Base-by-base conservation (phyloP, 768 basidiomycete genomes). In the Lyophyllum decastes region DNA sequence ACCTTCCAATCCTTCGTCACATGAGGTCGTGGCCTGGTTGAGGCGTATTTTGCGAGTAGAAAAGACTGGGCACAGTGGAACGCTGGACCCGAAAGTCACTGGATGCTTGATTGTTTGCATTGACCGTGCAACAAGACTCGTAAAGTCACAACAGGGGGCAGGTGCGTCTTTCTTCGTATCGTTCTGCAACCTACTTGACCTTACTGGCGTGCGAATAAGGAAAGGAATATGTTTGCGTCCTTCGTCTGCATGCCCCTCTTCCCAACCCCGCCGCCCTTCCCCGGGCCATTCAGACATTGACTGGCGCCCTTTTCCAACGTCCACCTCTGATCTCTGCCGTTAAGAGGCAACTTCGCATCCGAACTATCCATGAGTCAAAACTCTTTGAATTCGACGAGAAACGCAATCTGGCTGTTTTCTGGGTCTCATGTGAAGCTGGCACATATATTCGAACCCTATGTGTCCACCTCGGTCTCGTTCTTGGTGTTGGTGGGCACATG, bases 401-500 rank as follows among this genome's bases (percentile, higher is more conserved):
- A 71, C 87, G 97, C 51, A 95, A 97, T 68, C 84, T 99, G 52
- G 94, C 85, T 40, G 95, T 99, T 19, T 99, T 98, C 79, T 96
- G 94, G 94, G 97, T 98, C 22, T 94, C 92, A 21, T 99, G 97
- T 71, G 97, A 99, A 72, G 97, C 97, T 35, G 97, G 97, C 58
- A 93, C 91, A n/a, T 92, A 92, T 63, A 92, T 92, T 64, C 90
- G 97, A 71, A 99, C 97, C 1, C 82, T 99, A 45, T 99, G 97
- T 72, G 97, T 99, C 14, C 97, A 99, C 75, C 78, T 99, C 53
- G 97, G 97, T 57, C 81, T 99, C 51, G 60, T 99, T 41, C 79
- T 98, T 35, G 97, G 97, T 60, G 96, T 98, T 26, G 97, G 97
- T 22, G 97, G 95, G n/a, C 97, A 99, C 74, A 99, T 99, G 97